A percentile compares a stretch with the other conserved stretches of the same genome.
Conservation (phyloP, 2,329 filamentous ascomycete genomes). For the Nemania diffusa region DNA sequence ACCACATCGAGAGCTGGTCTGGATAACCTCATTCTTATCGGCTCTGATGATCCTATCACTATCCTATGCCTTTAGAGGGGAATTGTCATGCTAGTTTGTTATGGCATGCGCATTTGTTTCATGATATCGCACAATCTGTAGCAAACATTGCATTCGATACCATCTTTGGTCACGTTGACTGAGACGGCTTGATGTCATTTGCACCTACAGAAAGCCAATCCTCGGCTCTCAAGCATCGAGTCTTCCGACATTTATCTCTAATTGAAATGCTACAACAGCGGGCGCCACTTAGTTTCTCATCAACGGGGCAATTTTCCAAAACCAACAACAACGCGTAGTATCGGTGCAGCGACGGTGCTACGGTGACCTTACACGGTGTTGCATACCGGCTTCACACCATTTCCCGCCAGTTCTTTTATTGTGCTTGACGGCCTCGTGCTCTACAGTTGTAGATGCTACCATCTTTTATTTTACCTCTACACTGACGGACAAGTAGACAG, state of each 20-base stretch:
- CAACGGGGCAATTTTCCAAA: not conserved
- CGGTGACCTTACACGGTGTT: not conserved
- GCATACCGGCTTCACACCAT: not conserved
- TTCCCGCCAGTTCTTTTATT: not conserved
- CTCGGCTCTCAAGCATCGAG: not conserved
- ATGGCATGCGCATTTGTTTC: conserved; percentile 9
- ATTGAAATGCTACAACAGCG: too few relatives aligned
- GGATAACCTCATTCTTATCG: not conserved
- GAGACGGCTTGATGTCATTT: not conserved
- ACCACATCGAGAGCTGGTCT: not conserved
- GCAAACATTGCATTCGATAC: conserved; percentile 5
- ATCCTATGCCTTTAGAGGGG: not conserved
- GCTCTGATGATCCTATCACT: not conserved
- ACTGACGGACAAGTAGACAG: not conserved
- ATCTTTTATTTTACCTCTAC: not conserved
- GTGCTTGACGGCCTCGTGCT: not conserved
- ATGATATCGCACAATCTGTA: conserved; percentile 1
- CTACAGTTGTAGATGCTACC: not conserved
- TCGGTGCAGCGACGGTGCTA: not conserved
- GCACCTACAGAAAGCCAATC: not conserved
- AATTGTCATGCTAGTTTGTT: not conserved
- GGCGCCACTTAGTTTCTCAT: not conserved
- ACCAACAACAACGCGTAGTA: not conserved
- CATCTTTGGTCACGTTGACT: conserved; percentile 2
- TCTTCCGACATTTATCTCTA: not conserved